A percentile compares a stretch with the other conserved stretches of the same genome.
phyloP scores from a whole-genome alignment of 331 rosid species.

The Dryas integrifolia region DNA sequence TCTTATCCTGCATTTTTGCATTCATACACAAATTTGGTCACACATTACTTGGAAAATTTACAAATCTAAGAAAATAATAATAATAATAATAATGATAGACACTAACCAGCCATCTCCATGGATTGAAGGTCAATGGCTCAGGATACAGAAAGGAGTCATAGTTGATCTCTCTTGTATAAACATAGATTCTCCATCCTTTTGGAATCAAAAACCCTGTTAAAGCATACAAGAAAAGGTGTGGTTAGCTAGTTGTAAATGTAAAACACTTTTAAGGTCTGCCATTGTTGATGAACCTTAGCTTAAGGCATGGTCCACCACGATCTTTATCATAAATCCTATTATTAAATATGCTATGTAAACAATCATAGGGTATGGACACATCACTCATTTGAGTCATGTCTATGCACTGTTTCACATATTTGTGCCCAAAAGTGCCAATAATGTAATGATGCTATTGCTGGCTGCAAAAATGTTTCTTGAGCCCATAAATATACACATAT shows the following conservation, averaged over 20 bases:
- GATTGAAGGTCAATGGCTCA: slow-evolving; percentile 79
- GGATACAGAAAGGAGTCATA: slow-evolving; percentile 71
- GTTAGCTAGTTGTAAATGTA: slow-evolving; percentile 4
- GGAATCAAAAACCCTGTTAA: slow-evolving; percentile 82
- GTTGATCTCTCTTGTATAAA: slow-evolving; percentile 87
- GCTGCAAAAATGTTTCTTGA: slow-evolving; percentile 46
- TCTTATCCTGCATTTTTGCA: slow-evolving; percentile 53
- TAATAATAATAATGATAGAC: slow-evolving; percentile 14
- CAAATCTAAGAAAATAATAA: background rate
- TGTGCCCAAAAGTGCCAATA: slow-evolving; percentile 30
- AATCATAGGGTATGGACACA: background rate
- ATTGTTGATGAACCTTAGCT: slow-evolving; percentile 17
- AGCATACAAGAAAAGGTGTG: background rate
- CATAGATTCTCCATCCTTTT: slow-evolving; percentile 92
- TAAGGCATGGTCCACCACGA: slow-evolving; percentile 26
- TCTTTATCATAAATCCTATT: slow-evolving; percentile 24
- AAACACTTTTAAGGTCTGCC: background rate
- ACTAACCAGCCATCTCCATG: slow-evolving; percentile 97
- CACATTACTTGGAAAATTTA: background rate
- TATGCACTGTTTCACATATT: slow-evolving; percentile 35
- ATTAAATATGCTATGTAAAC: background rate
- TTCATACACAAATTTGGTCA: slow-evolving; percentile 8
- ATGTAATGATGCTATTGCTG: slow-evolving; percentile 17
- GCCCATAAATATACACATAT: slow-evolving; percentile 41
- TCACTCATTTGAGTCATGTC: slow-evolving; percentile 14